Evolutionary conservation across 192 early-diverging fungal genomes (phyloP).

Genomic region (Chytriomyces hyalinus): DNA sequence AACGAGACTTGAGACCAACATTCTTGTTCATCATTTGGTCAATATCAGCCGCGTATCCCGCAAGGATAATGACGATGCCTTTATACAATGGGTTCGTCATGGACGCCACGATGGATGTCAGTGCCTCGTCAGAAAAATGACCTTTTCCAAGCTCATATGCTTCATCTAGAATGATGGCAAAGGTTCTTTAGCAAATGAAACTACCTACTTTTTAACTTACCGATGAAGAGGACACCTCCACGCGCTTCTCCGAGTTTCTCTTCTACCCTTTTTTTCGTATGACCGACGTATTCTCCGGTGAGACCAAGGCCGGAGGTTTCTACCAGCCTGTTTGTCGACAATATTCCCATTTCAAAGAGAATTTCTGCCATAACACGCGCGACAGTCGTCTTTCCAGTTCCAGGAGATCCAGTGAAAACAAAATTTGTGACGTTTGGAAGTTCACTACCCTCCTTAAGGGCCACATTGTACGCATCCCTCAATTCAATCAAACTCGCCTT

Average conservation of each 20-base stretch:
- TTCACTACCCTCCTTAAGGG: conserved; percentile 30
- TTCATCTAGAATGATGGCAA: conserved; percentile 31
- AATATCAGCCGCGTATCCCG: conserved; percentile 45
- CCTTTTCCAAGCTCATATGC: conserved; percentile 52
- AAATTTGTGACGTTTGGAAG: conserved; percentile 42
- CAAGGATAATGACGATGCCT: conserved; percentile 47
- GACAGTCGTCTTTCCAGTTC: conserved; percentile 47
- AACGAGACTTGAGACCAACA: conserved; percentile 39
- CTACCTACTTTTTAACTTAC: not conserved
- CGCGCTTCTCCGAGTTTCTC: conserved; percentile 41
- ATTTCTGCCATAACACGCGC: conserved; percentile 40
- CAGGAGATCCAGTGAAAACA: conserved; percentile 44
- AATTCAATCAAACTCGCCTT: conserved; percentile 33
- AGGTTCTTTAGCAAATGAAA: not conserved
- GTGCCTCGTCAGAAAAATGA: conserved; percentile 39
- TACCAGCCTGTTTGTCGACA: conserved; percentile 35
- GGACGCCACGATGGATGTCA: conserved; percentile 42
- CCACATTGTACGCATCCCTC: conserved; percentile 33
- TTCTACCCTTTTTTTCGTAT: conserved; percentile 43
- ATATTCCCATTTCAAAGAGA: conserved; percentile 40
- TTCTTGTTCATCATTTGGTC: conserved; percentile 43
- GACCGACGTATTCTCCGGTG: conserved; percentile 42
- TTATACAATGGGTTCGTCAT: conserved; percentile 47
- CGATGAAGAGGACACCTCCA: conserved; percentile 46
- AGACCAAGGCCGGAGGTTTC: conserved; percentile 46